Conservation (phyloP, 2,329 filamentous ascomycete genomes). For the Apiospora phragmitis region DNA sequence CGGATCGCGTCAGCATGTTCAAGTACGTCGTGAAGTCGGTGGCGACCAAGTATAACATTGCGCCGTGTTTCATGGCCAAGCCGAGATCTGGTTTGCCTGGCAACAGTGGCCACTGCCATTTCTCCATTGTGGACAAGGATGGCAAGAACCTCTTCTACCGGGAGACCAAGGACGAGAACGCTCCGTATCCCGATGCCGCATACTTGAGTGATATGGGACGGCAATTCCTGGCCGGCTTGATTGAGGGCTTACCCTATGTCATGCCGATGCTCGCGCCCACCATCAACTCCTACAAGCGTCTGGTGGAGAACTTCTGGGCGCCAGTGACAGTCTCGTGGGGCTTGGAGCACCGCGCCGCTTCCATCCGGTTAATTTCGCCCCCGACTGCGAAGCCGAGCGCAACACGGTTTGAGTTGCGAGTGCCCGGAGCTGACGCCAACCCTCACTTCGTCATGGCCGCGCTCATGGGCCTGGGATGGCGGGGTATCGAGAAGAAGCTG, state of each 20-base stretch:
- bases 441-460: conserved; percentile 84
- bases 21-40: conserved; percentile 93
- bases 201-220: conserved; percentile 85
- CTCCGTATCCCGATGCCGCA: conserved; percentile 73
- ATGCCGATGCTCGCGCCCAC: conserved; percentile 96
- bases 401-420: conserved; percentile 89
- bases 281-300: conserved; percentile 95
- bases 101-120: conserved; percentile 94
- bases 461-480: conserved; percentile 84
- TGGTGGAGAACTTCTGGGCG: conserved; percentile 99
- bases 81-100: conserved; percentile 87
- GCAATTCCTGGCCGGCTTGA: conserved; percentile 87
- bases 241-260: conserved; percentile 86
- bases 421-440: conserved; percentile 92
- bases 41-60: conserved; percentile 84
- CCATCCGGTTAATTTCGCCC: conserved; percentile 84
- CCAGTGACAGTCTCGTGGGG: conserved; percentile 98
- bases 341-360: conserved; percentile 89
- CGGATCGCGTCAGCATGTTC: conserved; percentile 88
- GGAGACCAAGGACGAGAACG: conserved; percentile 67
- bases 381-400: conserved; percentile 82
- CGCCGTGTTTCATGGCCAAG: conserved; percentile 98
- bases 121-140: conserved; percentile 79
- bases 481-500: conserved; percentile 90
- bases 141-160: conserved; percentile 84